A percentile compares a stretch with the other conserved stretches of the same genome.
Evolutionary conservation across 176 grass and related monocot species (phyloP).

Genomic region (Oropetium thomaeum): DNA sequence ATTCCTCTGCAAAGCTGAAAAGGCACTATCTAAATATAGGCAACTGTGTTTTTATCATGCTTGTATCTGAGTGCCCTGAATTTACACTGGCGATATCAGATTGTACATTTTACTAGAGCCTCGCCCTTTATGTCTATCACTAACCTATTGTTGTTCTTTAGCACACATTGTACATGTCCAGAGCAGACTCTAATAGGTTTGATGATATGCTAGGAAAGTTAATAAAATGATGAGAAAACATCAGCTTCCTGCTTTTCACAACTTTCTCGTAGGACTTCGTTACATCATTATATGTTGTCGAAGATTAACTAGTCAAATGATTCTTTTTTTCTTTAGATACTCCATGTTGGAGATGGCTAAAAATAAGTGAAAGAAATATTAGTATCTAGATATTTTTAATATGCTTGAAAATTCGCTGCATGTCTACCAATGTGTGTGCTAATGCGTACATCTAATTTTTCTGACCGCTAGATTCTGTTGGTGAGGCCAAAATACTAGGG

Average conservation of each 20-base stretch:
- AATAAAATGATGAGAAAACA: neutral
- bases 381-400: neutral
- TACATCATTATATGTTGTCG: neutral
- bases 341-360: neutral
- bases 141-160: neutral
- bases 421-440: constrained; percentile 36
- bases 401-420: neutral
- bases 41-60: neutral
- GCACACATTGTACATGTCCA: neutral
- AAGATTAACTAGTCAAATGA: neutral
- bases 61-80: neutral
- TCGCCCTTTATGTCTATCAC: neutral
- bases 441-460: constrained; percentile 44
- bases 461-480: constrained; percentile 26
- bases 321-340: neutral
- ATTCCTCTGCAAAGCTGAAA: neutral
- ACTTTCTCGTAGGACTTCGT: neutral
- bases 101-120: neutral
- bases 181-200: constrained; percentile 3
- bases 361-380: neutral
- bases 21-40: constrained; percentile 18
- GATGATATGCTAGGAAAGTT: neutral
- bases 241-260: neutral
- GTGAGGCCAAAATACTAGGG: constrained; percentile 28
- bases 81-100: neutral